These are phyloP conservation scores for Setaria viridis DNA, from an alignment of 202 grass and related monocot species.

Conservation along the genomic window DNA sequence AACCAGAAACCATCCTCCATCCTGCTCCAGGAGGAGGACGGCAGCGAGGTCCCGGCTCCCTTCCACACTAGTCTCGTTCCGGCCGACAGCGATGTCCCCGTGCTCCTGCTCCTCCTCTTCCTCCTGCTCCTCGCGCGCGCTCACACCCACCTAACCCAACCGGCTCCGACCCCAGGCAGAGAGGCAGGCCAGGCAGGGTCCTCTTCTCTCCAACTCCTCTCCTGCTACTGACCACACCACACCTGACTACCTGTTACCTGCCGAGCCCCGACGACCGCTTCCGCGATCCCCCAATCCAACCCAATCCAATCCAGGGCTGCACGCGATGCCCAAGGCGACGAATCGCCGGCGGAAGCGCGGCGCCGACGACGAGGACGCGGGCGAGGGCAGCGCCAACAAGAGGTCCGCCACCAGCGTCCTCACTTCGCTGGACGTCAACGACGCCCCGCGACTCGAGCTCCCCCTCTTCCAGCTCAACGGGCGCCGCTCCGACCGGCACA, in stretches of 20 bases:
- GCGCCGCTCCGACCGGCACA: neutral
- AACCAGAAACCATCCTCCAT: neutral
- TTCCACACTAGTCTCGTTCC: slow-evolving; percentile 37
- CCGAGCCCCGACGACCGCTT: neutral
- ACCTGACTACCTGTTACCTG: neutral
- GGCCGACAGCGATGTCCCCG: slow-evolving; percentile 22
- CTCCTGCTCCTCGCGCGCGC: neutral
- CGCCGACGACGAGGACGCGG: neutral
- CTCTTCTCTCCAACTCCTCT: neutral
- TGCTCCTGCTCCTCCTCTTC: neutral
- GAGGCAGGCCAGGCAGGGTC: neutral
- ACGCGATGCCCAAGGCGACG: slow-evolving; percentile 16
- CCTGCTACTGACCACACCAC: neutral
- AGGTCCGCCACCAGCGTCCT: slow-evolving; percentile 48
- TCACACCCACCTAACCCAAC: slow-evolving; percentile 40
- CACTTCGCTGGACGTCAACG: slow-evolving; percentile 58
- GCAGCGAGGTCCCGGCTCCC: neutral
- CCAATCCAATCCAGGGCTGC: neutral
- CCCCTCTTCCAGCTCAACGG: slow-evolving; percentile 62
- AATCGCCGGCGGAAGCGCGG: slow-evolving; percentile 27
- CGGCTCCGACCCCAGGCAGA: neutral
- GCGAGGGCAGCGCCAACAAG: slow-evolving; percentile 41
- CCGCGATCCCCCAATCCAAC: neutral
- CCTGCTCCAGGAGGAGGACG: neutral
- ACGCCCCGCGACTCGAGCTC: slow-evolving; percentile 46